Evolutionary conservation across 2,329 filamentous ascomycete species (phyloP).

Genomic region (Seiridium unicorne): DNA sequence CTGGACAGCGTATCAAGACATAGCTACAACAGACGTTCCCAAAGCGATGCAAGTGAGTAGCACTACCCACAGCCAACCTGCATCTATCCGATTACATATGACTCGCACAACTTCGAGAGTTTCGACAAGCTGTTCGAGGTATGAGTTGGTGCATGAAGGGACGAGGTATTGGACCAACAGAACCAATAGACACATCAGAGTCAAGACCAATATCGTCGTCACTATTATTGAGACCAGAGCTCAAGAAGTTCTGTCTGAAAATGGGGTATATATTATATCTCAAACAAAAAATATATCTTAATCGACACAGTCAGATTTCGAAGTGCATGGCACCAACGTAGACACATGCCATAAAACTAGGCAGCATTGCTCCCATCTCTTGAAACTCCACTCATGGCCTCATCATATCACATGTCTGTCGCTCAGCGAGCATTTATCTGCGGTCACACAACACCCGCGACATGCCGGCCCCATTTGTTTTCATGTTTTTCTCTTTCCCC

Average conservation of each 20-base stretch:
- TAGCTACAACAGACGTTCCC: too few relatives aligned
- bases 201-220: background rate
- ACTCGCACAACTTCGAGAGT: too few relatives aligned
- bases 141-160: background rate
- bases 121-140: too few relatives aligned
- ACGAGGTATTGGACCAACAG: background rate
- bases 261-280: constrained; percentile 11
- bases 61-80: too few relatives aligned
- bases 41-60: too few relatives aligned
- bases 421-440: too few relatives aligned
- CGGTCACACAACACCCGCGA: too few relatives aligned
- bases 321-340: background rate
- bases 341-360: too few relatives aligned
- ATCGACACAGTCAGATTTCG: background rate
- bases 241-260: background rate
- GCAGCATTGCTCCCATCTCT: background rate
- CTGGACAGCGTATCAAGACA: too few relatives aligned
- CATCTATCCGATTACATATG: too few relatives aligned
- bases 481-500: background rate
- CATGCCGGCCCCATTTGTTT: background rate
- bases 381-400: background rate
- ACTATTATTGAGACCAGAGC: background rate
- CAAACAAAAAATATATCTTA: constrained; percentile 5
- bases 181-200: background rate
- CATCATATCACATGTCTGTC: too few relatives aligned